These are phyloP conservation scores for Salvia miltiorrhiza DNA, from an alignment of 257 asterid species.

Conservation along the genomic window DNA sequence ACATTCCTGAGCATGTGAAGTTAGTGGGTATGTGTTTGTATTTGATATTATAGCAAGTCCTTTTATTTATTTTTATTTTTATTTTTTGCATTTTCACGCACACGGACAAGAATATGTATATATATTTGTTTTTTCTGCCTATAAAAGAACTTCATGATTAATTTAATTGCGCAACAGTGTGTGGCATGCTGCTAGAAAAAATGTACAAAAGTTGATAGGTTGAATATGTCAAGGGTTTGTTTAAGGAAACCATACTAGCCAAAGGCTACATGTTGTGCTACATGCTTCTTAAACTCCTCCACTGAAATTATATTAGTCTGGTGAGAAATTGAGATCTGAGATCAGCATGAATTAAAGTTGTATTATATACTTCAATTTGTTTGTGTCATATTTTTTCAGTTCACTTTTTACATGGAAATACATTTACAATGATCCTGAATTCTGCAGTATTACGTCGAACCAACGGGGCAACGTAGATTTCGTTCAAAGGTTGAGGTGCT, in stretches of 20 bases:
- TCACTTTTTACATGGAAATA: conserved; percentile 1
- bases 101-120: not conserved
- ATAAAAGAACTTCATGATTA: not conserved
- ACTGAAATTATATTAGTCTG: not conserved
- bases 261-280: not conserved
- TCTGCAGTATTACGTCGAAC: conserved; percentile 39
- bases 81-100: not conserved
- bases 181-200: not conserved
- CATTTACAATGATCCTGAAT: not conserved
- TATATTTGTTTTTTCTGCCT: not conserved
- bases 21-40: not conserved
- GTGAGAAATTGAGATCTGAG: not conserved
- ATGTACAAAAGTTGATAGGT: not conserved
- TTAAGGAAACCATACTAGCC: not conserved
- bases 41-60: not conserved
- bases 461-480: conserved; percentile 32
- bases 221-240: not conserved
- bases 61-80: too few relatives aligned
- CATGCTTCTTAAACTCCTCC: not conserved
- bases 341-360: not conserved
- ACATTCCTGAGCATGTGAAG: not conserved
- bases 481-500: conserved; percentile 51
- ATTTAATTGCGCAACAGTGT: not conserved
- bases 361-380: not conserved
- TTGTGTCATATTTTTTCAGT: not conserved